Base-by-base conservation (phyloP, 345 rosid species). In the Carallia brachiata region DNA sequence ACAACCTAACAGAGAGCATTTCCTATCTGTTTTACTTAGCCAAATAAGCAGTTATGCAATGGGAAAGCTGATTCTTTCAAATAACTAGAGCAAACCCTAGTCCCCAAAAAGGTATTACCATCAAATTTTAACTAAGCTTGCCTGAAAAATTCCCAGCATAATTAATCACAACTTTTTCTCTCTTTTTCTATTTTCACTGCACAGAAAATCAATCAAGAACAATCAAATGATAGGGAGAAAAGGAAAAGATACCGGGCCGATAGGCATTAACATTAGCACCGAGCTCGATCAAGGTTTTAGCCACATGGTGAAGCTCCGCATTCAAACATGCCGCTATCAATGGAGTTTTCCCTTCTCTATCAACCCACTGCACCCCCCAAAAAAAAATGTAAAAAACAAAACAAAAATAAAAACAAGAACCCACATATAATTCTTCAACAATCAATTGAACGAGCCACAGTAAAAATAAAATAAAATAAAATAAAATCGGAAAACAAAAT, bases 331-430 rank as follows among this genome's bases (percentile, higher is more conserved):
- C 97, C 70, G 79, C 60, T 6, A 96, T 96, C 87, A 96, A 77
- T 3, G 99, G 91, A 47, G 99, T 95, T 79, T 95, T 95, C 27
- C 93, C 98, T 66, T 95, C 98, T 80, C 72, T 88, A 82, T 95
- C 98, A 39, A 84, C 77, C 94, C 96, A 95, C 99, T 95, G 83
- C 80, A 67, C n/a, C 61, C 30, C 47, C 36, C 8, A 36, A 12
- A 57, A 15, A 47, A 12, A 62, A 59, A 39, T 28, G 17, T 40
- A 65, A 63, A 4, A 17, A 58, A 2, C 13, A 68, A 2, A 19
- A 57, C 30, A 4, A 57, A 6, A 4, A 40, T 1, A 16, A 16
- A 3, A 12, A 44, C 52, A 10, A 63, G 13, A 47, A 32, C 19
- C 47, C 34, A 5, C 39, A 9, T 8, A 52, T 54, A 36, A 37